Conservation (phyloP, 2,329 filamentous ascomycete genomes). For the Drechslerella coelobrocha region DNA sequence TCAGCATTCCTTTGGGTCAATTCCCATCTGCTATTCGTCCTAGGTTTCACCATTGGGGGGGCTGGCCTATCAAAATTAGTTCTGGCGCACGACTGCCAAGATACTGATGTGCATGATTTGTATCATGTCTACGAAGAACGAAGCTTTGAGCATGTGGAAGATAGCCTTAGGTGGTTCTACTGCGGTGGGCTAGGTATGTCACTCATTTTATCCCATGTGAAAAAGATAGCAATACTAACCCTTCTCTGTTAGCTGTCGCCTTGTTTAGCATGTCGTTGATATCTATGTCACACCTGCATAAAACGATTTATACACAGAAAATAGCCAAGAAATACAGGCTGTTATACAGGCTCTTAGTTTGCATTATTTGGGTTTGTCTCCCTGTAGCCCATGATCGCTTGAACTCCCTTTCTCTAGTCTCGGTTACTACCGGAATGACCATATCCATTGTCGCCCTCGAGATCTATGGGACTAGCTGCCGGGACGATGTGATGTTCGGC, state of each 20-base stretch:
- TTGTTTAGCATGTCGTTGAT: slow-evolving; percentile 58
- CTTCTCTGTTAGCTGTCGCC: slow-evolving; percentile 55
- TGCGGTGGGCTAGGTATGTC: slow-evolving; percentile 68
- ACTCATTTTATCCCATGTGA: slow-evolving; percentile 56
- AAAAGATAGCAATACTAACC: not conserved
- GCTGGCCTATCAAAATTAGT: slow-evolving; percentile 68
- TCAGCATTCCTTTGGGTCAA: slow-evolving; percentile 65
- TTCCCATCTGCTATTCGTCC: slow-evolving; percentile 69
- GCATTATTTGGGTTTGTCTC: slow-evolving; percentile 65
- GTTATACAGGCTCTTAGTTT: slow-evolving; percentile 62
- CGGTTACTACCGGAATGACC: slow-evolving; percentile 61
- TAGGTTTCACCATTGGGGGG: slow-evolving; percentile 68
- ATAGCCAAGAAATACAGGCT: slow-evolving; percentile 64
- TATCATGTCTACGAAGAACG: slow-evolving; percentile 63
- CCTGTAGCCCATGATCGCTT: slow-evolving; percentile 62
- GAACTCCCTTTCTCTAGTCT: slow-evolving; percentile 61
- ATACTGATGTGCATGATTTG: slow-evolving; percentile 62
- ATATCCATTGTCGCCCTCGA: slow-evolving; percentile 63
- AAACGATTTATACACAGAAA: slow-evolving; percentile 62
- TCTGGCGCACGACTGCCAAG: slow-evolving; percentile 64
- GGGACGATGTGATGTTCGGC: slow-evolving; percentile 61
- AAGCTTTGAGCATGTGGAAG: slow-evolving; percentile 63
- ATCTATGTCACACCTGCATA: slow-evolving; percentile 66
- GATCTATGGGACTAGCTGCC: slow-evolving; percentile 63
- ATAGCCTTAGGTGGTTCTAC: slow-evolving; percentile 69